A percentile compares a stretch with the other conserved stretches of the same genome.
Conservation (phyloP, 495 filamentous ascomycete genomes). For the Annulohypoxylon bovei region DNA sequence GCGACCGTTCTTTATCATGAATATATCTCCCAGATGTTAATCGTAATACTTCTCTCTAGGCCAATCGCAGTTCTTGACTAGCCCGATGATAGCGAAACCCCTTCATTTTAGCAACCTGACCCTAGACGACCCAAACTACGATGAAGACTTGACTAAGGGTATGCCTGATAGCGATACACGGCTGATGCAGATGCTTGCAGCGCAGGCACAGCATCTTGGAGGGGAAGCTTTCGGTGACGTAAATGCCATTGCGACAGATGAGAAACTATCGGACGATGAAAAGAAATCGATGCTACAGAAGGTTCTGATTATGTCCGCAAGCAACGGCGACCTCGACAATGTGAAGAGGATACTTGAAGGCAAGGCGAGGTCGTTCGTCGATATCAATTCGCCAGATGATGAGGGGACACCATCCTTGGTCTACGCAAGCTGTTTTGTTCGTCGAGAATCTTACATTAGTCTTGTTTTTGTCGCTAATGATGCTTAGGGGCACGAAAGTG, state of each 20-base stretch:
- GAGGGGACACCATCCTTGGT: slow-evolving; percentile 95
- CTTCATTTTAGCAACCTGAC: slow-evolving; percentile 82
- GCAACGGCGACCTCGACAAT: slow-evolving; percentile 90
- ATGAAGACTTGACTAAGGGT: slow-evolving; percentile 66
- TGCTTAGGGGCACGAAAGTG: slow-evolving; percentile 84
- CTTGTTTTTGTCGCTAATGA: slow-evolving; percentile 9
- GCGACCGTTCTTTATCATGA: slow-evolving; percentile 7
- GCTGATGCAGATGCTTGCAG: slow-evolving; percentile 94
- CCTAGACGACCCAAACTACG: slow-evolving; percentile 77
- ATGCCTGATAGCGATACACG: slow-evolving; percentile 84
- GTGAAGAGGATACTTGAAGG: slow-evolving; percentile 80
- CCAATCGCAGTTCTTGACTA: slow-evolving; percentile 92
- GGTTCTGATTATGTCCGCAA: slow-evolving; percentile 92
- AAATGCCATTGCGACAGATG: slow-evolving; percentile 76
- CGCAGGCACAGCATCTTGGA: slow-evolving; percentile 85
- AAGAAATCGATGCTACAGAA: slow-evolving; percentile 86
- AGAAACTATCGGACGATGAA: slow-evolving; percentile 76
- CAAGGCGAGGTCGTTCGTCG: slow-evolving; percentile 77
- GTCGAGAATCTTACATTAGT: slow-evolving; percentile 48
- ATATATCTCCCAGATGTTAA: slow-evolving; percentile 29
- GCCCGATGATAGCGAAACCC: slow-evolving; percentile 83
- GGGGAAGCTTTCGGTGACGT: slow-evolving; percentile 78
- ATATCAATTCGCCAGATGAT: slow-evolving; percentile 91
- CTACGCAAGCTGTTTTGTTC: slow-evolving; percentile 98
- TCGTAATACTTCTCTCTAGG: slow-evolving; percentile 62